Conservation (phyloP, 2,329 filamentous ascomycete species). For the Setomelanomma holmii region DNA sequence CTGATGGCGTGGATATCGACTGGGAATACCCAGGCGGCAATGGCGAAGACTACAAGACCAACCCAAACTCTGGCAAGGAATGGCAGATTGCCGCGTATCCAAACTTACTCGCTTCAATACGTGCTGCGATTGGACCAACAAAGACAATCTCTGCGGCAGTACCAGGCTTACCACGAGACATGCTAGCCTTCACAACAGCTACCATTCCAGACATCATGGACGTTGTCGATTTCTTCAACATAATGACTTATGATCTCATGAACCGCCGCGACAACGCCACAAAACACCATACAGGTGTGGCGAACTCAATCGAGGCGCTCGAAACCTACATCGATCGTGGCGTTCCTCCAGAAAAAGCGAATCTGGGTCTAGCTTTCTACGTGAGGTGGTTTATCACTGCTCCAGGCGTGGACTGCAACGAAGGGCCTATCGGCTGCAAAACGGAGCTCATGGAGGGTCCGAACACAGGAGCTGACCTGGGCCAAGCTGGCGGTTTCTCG, state of each 20-base stretch:
- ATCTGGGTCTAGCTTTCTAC: slow-evolving; percentile 72
- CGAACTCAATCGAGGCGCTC: slow-evolving; percentile 62
- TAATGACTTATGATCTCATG: slow-evolving; percentile 77
- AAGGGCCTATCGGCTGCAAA: slow-evolving; percentile 64
- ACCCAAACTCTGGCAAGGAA: slow-evolving; percentile 65
- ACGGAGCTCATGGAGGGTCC: slow-evolving; percentile 67
- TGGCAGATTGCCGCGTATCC: slow-evolving; percentile 70
- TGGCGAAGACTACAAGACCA: slow-evolving; percentile 70
- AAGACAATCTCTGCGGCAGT: slow-evolving; percentile 72
- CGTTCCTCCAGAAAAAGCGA: slow-evolving; percentile 61
- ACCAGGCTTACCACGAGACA: slow-evolving; percentile 67
- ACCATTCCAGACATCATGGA: slow-evolving; percentile 65
- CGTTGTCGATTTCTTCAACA: slow-evolving; percentile 70
- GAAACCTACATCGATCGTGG: slow-evolving; percentile 66
- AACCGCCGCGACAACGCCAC: slow-evolving; percentile 70
- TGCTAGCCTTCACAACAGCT: slow-evolving; percentile 68
- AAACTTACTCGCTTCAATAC: slow-evolving; percentile 67
- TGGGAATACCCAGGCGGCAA: slow-evolving; percentile 73
- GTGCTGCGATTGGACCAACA: slow-evolving; percentile 61
- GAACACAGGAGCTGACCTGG: slow-evolving; percentile 65
- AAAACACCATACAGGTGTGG: slow-evolving; percentile 68
- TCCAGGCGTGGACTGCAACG: slow-evolving; percentile 54
- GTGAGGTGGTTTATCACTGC: slow-evolving; percentile 68
- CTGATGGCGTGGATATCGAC: slow-evolving; percentile 71
- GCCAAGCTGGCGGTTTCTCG: slow-evolving; percentile 64